Evolutionary conservation across 495 filamentous ascomycete genomes (phyloP), one percentile per base, ranked within the genome.

Genomic region (Cladorrhinum samala): DNA sequence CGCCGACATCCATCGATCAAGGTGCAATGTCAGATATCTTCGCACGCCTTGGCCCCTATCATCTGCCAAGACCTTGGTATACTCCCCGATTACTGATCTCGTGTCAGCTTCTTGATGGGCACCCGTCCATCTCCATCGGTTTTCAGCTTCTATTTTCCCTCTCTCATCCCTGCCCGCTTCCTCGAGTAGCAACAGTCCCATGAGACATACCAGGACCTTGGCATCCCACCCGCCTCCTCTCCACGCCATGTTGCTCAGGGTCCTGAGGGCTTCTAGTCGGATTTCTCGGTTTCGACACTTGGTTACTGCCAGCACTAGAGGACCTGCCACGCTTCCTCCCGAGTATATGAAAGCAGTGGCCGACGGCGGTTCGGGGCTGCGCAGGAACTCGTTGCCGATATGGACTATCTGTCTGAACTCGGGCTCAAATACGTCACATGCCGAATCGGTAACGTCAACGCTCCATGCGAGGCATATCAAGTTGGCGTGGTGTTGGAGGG

Each of bases 71-170:
- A 42, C 37, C 17, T 36, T 40, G 9, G 49, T 50, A 17, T 50
- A 50, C 49, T 50, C 49, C 9, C 33, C 49, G 5, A 42, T 17
- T 2, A 50, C 37, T 36, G n/a, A 14, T 20, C 33, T 16, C 14
- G 9, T n/a, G 13, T 50, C 49, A 13, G 20, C 20, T n/a, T 42
- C 49, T 18, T 17, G 41, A n/a, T 40, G 37, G 1, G 21, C 19
- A 3, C 49, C 49, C 3, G 49, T 50, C 33, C 49, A 50, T 24
- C 40, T 3, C 49, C 49, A 50, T 21, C 49, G 20, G 19, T 19
- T 25, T 13, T 21, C 9, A 13, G 49, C n/a, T 2, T 40, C 36
- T 9, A 50, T 41, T 18, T 9, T 16, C 2, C 49, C 49, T 13
- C 17, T 27, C 20, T 24, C 20, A 25, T 41, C 49, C 20, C 49